These are phyloP conservation scores for Zygosaccharomyces sapae DNA, from an alignment of 1,139 yeast species.

Conservation along the genomic window DNA sequence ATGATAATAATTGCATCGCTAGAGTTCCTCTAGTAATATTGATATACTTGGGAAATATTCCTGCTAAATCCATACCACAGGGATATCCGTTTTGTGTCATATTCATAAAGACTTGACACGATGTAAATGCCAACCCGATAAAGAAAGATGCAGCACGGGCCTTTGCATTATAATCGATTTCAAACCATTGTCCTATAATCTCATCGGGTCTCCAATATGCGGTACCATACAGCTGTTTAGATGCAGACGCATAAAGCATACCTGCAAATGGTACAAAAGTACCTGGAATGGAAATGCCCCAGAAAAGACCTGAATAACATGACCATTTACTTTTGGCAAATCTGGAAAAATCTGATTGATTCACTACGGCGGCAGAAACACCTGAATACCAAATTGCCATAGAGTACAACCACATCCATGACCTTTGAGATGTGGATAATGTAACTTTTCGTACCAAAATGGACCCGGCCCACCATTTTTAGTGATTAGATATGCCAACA, in stretches of 20 bases:
- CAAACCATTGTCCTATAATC: conserved; percentile 27
- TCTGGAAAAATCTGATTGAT: conserved; percentile 45
- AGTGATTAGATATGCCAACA: conserved; percentile 31
- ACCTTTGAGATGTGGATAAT: conserved; percentile 23
- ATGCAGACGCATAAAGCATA: conserved; percentile 37
- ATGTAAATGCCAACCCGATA: conserved; percentile 29
- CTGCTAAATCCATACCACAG: conserved; percentile 40
- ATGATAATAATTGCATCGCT: conserved; percentile 36
- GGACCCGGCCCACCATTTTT: conserved; percentile 32
- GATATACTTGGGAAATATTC: conserved; percentile 35
- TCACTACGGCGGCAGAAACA: conserved; percentile 41
- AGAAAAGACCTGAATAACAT: conserved; percentile 27
- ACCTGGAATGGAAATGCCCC: conserved; percentile 36
- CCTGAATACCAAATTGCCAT: conserved; percentile 38
- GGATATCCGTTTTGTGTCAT: conserved; percentile 36
- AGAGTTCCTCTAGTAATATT: conserved; percentile 38
- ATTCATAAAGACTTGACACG: conserved; percentile 33
- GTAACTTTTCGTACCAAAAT: conserved; percentile 23
- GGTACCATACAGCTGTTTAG: conserved; percentile 26
- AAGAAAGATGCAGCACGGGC: conserved; percentile 36
- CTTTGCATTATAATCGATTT: conserved; percentile 21
- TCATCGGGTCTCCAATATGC: conserved; percentile 35
- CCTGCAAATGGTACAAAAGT: conserved; percentile 42
- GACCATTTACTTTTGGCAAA: conserved; percentile 35
- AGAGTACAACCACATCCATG: conserved; percentile 36